A percentile compares a stretch with the other conserved stretches of the same genome.
These are phyloP conservation scores for Pseudocercospora macadamiae DNA, from an alignment of 2,329 filamentous ascomycete genomes.

Conservation along the genomic window DNA sequence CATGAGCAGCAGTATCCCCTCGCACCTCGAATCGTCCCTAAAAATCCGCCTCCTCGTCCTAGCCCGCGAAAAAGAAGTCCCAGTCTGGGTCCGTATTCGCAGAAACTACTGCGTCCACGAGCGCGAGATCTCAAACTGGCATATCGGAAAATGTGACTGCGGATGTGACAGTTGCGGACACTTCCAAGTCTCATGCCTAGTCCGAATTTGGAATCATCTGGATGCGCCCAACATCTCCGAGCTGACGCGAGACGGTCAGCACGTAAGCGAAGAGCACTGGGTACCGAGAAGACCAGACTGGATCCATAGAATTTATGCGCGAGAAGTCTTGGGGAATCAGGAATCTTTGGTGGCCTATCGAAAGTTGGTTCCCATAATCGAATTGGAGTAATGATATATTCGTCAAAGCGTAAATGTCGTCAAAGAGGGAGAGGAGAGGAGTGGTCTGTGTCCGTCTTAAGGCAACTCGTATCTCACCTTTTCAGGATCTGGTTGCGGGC, in stretches of 20 bases:
- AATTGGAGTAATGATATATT: constrained; percentile 11
- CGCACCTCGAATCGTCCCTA: constrained; percentile 20
- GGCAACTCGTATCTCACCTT: constrained; percentile 13
- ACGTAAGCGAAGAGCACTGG: constrained; percentile 25
- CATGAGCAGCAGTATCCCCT: constrained; percentile 22
- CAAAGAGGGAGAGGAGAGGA: neutral
- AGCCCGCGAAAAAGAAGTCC: constrained; percentile 8
- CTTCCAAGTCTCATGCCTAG: constrained; percentile 23
- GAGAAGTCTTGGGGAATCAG: constrained; percentile 15
- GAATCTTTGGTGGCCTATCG: constrained; percentile 18
- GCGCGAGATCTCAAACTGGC: constrained; percentile 25
- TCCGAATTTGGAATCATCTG: constrained; percentile 21
- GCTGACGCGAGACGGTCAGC: constrained; percentile 15
- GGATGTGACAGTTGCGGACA: constrained; percentile 29
- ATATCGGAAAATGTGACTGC: constrained; percentile 21
- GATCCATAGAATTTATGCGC: constrained; percentile 14
- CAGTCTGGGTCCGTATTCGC: constrained; percentile 24
- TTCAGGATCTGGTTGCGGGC: constrained; percentile 23
- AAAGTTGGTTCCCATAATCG: constrained; percentile 21
- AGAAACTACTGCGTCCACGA: constrained; percentile 27
- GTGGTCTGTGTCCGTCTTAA: too few relatives aligned
- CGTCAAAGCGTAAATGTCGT: constrained; percentile 17
- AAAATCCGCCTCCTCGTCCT: constrained; percentile 20
- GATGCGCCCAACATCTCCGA: constrained; percentile 15
- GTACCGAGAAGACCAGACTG: constrained; percentile 11